Conservation (phyloP, 2,329 filamentous ascomycete genomes). For the Sarocladium brachiariae region DNA sequence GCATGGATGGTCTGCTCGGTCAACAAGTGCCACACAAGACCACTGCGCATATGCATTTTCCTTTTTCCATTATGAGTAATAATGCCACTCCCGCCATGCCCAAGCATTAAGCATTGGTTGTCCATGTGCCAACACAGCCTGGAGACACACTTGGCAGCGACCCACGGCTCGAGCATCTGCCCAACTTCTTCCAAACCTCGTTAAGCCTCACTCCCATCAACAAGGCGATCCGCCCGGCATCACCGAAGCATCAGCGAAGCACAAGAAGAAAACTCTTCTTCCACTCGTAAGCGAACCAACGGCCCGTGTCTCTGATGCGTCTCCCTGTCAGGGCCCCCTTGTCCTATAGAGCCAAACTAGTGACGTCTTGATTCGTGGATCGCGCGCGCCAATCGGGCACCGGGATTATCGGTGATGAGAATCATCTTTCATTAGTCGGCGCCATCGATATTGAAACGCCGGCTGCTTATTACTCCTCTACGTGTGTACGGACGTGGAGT, state of each 20-base stretch:
- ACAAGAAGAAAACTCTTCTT: neutral
- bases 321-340: neutral
- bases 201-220: neutral
- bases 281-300: neutral
- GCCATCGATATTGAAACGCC: no score
- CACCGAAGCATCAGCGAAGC: conserved; percentile 3
- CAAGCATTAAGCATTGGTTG: neutral
- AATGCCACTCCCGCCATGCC: no score
- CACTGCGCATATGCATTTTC: no score
- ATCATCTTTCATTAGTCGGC: no score
- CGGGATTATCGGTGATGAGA: no score
- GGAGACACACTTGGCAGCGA: neutral
- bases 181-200: neutral
- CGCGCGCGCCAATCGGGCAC: neutral
- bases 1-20: no score
- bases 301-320: neutral
- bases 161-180: conserved; percentile 5
- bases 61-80: no score
- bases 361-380: neutral
- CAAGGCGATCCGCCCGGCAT: neutral
- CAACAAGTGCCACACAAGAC: no score
- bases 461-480: no score
- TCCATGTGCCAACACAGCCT: neutral
- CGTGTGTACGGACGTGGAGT: no score
- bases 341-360: neutral